phyloP scores from a whole-genome alignment of 2,329 filamentous ascomycete genomes.

The Dothistroma septosporum region DNA sequence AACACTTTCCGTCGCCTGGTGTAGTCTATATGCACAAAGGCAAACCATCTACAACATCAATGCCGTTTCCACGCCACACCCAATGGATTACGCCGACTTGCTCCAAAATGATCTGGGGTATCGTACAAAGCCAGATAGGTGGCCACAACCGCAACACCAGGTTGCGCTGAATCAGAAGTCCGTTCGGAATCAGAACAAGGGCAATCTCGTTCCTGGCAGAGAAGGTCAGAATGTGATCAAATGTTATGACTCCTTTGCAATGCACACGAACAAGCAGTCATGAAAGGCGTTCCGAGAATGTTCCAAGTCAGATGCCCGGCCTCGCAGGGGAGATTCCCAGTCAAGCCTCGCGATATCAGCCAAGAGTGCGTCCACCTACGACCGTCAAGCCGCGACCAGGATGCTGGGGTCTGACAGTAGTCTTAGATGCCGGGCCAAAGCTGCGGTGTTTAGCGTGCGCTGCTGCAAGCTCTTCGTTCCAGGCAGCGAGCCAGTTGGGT shows the following conservation, averaged over 20 bases:
- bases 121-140: background rate
- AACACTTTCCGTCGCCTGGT: background rate
- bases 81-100: background rate
- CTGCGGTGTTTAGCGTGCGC: slow-evolving; percentile 19
- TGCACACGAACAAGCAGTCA: background rate
- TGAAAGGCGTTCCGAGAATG: background rate
- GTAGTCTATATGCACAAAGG: slow-evolving; percentile 1
- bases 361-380: slow-evolving; percentile 32
- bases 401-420: slow-evolving; percentile 24
- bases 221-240: background rate
- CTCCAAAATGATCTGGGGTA: background rate
- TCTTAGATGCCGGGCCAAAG: slow-evolving; percentile 29
- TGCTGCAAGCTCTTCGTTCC: slow-evolving; percentile 67
- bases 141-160: background rate
- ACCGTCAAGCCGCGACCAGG: slow-evolving; percentile 27
- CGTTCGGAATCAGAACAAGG: background rate
- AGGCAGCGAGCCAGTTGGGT: slow-evolving; percentile 77
- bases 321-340: background rate
- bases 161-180: background rate
- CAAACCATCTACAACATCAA: background rate
- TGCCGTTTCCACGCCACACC: background rate
- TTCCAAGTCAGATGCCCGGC: background rate
- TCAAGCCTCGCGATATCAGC: slow-evolving; percentile 18
- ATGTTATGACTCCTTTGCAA: background rate
- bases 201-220: background rate